These are phyloP conservation scores for Syzygium grande DNA, from an alignment of 345 rosid genomes.

Conservation along the genomic window DNA sequence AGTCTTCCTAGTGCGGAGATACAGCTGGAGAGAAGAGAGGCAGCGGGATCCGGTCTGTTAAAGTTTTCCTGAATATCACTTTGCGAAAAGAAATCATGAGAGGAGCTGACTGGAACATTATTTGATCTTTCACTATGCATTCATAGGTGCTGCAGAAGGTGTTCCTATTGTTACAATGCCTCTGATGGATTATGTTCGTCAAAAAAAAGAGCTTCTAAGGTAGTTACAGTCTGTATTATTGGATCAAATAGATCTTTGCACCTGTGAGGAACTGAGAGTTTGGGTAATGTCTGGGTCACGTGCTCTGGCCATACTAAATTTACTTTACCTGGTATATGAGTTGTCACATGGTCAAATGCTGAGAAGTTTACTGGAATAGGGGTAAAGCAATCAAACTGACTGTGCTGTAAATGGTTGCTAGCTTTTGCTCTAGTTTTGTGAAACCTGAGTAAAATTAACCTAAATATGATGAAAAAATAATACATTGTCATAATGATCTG, in stretches of 20 bases:
- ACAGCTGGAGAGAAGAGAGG: slow-evolving; percentile 64
- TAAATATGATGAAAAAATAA: background rate
- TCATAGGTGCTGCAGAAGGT: slow-evolving; percentile 36
- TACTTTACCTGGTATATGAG: too few relatives aligned
- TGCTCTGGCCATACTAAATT: too few relatives aligned
- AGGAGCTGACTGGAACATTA: background rate
- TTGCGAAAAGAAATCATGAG: background rate
- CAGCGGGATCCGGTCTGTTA: slow-evolving; percentile 59
- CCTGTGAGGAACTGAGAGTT: background rate
- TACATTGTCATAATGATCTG: background rate
- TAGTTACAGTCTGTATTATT: background rate
- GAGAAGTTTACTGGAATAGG: background rate
- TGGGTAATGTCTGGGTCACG: background rate
- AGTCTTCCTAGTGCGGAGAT: slow-evolving; percentile 77
- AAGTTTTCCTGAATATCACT: background rate
- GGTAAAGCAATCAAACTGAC: background rate
- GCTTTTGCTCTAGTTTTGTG: background rate
- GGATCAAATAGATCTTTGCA: background rate
- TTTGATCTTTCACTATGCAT: background rate
- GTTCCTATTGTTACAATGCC: slow-evolving; percentile 38
- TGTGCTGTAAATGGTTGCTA: background rate
- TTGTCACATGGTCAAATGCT: background rate
- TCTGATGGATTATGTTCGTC: slow-evolving; percentile 61
- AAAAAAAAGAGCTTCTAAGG: slow-evolving; percentile 53
- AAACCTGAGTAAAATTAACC: background rate